These are phyloP conservation scores for Alternaria sp. DNA, from an alignment of 2,329 filamentous ascomycete species.

Conservation along the genomic window DNA sequence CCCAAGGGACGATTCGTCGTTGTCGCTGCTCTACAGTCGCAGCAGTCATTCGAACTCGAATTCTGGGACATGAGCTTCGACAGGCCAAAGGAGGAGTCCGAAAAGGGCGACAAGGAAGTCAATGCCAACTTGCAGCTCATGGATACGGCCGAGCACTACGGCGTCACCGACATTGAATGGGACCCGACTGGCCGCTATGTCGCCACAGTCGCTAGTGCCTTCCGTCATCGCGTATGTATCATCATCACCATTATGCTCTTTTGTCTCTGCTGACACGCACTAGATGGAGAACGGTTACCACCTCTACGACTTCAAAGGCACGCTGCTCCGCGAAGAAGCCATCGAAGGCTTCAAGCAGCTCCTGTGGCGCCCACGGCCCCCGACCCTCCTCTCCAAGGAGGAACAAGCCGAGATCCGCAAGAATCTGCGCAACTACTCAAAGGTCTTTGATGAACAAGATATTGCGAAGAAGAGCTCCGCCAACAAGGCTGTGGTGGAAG, in stretches of 20 bases:
- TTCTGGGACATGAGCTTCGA: conserved; percentile 99
- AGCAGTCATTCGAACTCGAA: conserved; percentile 93
- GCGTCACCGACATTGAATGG: conserved; percentile 97
- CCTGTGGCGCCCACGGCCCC: conserved; percentile 88
- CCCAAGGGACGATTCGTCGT: conserved; percentile 94
- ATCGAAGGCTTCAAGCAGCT: conserved; percentile 99
- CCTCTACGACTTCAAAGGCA: conserved; percentile 94
- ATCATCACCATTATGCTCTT: conserved; percentile 41
- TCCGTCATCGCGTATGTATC: conserved; percentile 87
- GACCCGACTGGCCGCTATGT: conserved; percentile 95
- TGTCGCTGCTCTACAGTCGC: conserved; percentile 88
- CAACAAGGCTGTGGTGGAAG: conserved; percentile 91
- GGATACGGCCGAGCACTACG: conserved; percentile 94
- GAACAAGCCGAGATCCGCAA: conserved; percentile 98
- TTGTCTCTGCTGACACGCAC: conserved; percentile 18
- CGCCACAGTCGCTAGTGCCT: conserved; percentile 88
- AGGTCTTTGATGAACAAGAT: conserved; percentile 94
- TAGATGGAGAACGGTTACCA: conserved; percentile 99
- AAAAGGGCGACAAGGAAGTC: conserved; percentile 89
- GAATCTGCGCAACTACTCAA: conserved; percentile 96
- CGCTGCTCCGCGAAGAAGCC: conserved; percentile 85
- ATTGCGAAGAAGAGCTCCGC: conserved; percentile 90
- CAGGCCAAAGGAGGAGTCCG: conserved; percentile 75
- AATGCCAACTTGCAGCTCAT: conserved; percentile 94
- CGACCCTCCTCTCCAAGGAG: conserved; percentile 91